Percentiles rank a stretch among this genome's conserved stretches.
Conservation (phyloP, 208 protist genomes). For the Leishmania aethiopica region DNA sequence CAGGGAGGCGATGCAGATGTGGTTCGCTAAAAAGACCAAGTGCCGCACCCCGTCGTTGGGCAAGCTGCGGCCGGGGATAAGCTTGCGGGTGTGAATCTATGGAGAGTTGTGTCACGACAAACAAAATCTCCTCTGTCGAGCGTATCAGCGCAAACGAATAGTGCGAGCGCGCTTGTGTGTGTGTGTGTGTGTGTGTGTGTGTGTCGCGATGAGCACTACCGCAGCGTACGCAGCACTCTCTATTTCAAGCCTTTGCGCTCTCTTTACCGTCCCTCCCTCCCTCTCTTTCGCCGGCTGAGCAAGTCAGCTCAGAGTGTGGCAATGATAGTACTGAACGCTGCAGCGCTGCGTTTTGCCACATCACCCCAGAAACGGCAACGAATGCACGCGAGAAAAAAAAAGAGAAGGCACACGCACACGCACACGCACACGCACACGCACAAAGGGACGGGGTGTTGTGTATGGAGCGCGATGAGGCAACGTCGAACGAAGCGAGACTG, state of each 20-base stretch:
- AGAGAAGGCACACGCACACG: neutral
- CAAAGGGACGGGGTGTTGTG: neutral
- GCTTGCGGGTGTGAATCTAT: neutral
- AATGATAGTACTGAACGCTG: neutral
- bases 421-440: neutral
- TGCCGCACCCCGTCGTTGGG: neutral
- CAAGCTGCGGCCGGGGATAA: neutral
- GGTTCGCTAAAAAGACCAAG: neutral
- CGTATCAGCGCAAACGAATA: neutral
- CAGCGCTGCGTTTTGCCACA: neutral
- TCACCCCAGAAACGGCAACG: neutral
- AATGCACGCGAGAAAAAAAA: neutral
- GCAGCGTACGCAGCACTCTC: neutral
- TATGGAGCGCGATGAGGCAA: neutral
- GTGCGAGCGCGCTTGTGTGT: neutral
- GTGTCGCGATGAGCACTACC: neutral
- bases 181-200: neutral
- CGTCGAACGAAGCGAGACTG: neutral
- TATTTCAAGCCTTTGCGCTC: neutral
- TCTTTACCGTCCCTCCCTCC: neutral
- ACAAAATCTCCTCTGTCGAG: neutral
- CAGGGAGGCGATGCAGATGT: neutral
- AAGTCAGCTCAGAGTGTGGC: neutral
- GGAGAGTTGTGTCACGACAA: neutral
- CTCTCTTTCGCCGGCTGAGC: neutral